Evolutionary conservation across 805 yeast species (phyloP).

Genomic region (Monosporozyma solicola): DNA sequence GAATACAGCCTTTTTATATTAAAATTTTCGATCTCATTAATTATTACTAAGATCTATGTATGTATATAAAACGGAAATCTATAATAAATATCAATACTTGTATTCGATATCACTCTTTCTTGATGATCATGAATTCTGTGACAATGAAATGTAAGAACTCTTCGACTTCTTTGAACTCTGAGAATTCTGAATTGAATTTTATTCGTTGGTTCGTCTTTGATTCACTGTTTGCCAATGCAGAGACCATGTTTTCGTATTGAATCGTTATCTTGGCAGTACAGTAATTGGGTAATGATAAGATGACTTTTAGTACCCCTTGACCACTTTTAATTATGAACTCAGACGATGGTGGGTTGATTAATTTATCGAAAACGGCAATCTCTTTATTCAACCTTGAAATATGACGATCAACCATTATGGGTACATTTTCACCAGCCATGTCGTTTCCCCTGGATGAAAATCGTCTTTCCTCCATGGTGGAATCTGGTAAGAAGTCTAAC

Average conservation of each 20-base stretch:
- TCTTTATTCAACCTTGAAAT: constrained; percentile 19
- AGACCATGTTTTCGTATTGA: constrained; percentile 8
- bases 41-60: too few species aligned
- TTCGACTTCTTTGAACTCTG: constrained; percentile 29
- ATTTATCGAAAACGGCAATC: constrained; percentile 16
- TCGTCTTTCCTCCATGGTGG: constrained; percentile 3
- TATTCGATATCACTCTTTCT: not conserved
- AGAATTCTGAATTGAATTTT: constrained; percentile 22
- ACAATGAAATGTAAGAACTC: constrained; percentile 28
- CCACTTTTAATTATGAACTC: constrained; percentile 12
- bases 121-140: constrained; percentile 16
- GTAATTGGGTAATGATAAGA: constrained; percentile 24
- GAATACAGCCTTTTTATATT: not conserved
- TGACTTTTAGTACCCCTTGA: constrained; percentile 7
- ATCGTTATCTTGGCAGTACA: constrained; percentile 24
- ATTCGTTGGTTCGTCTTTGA: not conserved
- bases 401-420: constrained; percentile 11
- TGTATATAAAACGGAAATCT: too few species aligned
- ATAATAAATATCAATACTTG: too few species aligned
- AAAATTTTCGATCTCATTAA: not conserved
- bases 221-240: not conserved
- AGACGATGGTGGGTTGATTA: constrained; percentile 18
- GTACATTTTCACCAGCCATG: not conserved
- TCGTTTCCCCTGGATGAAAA: not conserved
- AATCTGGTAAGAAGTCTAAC: constrained; percentile 15